These are phyloP conservation scores for Fusarium devonianum DNA, from an alignment of 2,329 filamentous ascomycete species.

Conservation along the genomic window DNA sequence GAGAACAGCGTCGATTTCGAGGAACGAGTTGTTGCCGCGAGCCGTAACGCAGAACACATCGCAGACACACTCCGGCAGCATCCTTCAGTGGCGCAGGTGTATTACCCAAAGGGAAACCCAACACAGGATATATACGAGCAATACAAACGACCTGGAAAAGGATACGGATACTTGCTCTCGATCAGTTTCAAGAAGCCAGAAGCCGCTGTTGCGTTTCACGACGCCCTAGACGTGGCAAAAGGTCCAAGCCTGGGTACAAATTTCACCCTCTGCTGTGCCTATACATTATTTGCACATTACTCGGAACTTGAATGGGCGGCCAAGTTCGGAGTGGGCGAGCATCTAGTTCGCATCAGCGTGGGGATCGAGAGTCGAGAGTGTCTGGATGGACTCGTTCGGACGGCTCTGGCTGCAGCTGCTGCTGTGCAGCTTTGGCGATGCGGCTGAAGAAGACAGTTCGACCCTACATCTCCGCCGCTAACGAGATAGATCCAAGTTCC, in stretches of 20 bases:
- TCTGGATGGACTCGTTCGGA: slow-evolving; percentile 32
- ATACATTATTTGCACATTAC: slow-evolving; percentile 51
- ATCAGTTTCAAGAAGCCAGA: slow-evolving; percentile 53
- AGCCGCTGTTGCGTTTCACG: slow-evolving; percentile 55
- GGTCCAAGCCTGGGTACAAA: slow-evolving; percentile 61
- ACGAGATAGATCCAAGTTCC: too few relatives aligned
- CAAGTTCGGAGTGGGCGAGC: slow-evolving; percentile 49
- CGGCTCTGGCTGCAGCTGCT: slow-evolving; percentile 26
- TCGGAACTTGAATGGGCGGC: slow-evolving; percentile 48
- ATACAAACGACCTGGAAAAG: slow-evolving; percentile 49
- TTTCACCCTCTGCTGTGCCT: slow-evolving; percentile 53
- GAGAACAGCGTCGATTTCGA: slow-evolving; percentile 51
- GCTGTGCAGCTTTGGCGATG: background rate
- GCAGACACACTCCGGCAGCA: slow-evolving; percentile 41
- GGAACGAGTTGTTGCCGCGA: slow-evolving; percentile 42
- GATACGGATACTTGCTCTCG: slow-evolving; percentile 61
- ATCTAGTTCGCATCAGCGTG: slow-evolving; percentile 54
- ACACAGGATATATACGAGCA: slow-evolving; percentile 45
- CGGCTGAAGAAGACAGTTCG: background rate
- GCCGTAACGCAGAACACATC: slow-evolving; percentile 38
- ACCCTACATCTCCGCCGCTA: too few relatives aligned
- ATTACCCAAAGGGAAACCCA: slow-evolving; percentile 51
- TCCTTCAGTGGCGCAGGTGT: slow-evolving; percentile 41
- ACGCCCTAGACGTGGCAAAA: slow-evolving; percentile 55
- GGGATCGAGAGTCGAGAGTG: slow-evolving; percentile 51